Evolutionary conservation across 805 yeast species (phyloP), one percentile per base, ranked within the genome.

Genomic region (Yarrowia porcina): DNA sequence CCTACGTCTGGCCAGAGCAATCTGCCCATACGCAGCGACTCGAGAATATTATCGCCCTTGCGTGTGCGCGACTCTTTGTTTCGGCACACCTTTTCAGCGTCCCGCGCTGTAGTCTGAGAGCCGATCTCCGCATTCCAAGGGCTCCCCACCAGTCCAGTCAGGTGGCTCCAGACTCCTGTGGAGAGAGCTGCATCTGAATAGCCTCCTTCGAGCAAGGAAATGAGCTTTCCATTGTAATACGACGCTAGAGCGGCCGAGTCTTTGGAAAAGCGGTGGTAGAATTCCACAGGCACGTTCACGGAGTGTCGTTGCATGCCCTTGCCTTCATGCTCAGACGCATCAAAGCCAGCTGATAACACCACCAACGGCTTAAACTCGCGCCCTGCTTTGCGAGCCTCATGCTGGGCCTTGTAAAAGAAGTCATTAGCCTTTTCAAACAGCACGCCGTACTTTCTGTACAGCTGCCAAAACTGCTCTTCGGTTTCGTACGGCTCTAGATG

Each of bases 241-340:
- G 86, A 81, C 4, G 94, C 89, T 49, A 89, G 73, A 62, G 80
- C 81, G n/a, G 85, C 83, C 0, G 88, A 85, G 72, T 89, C 96
- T 36, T 79, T 78, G 5, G 96, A 86, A 69, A 89, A 89, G 42
- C 79, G 79, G 18, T 88, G 80, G 71, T 86, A 89, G 69, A 90
- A 89, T 18, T 86, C 82, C 0, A 96, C 88, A 3, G 96, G 96
- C 11, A 89, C 90, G 68, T 86, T 85, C 25, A 87, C 89, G 0
- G 84, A 83, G 71, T 90, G 96, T 61, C 96, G 77, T 73, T 89
- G 96, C 96, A 89, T 90, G 56, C 86, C 82, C n/a, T 83, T 83
- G 64, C 85, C 85, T 70, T 89, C 96, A 72, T 82, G 86, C 71
- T 89, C 96, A 17, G 89, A 84, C 2, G 94, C 96, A 74, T 89